A percentile compares a stretch with the other conserved stretches of the same genome.
Evolutionary conservation across 2,329 filamentous ascomycete genomes (phyloP).

Genomic region (Elsinoe necatrix): DNA sequence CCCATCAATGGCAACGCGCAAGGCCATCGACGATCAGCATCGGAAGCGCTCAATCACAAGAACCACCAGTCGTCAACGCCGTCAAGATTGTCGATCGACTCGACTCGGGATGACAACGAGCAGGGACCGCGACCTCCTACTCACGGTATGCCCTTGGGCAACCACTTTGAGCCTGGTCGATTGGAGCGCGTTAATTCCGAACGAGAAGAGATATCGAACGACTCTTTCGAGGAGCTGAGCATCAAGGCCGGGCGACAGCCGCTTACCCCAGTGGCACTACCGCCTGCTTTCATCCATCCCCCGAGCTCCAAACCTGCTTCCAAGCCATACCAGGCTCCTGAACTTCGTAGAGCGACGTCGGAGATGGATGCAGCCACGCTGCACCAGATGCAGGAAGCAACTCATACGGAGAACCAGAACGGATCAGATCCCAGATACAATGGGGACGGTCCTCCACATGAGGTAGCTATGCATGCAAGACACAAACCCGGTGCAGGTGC

Average conservation of each 20-base stretch:
- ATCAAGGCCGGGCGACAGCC: conserved; percentile 35
- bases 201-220: conserved; percentile 41
- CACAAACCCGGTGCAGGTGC: conserved; percentile 37
- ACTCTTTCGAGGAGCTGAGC: conserved; percentile 42
- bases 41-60: conserved; percentile 39
- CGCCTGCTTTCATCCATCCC: conserved; percentile 71
- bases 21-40: conserved; percentile 34
- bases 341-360: conserved; percentile 71
- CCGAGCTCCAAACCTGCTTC: conserved; percentile 61
- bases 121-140: conserved; percentile 35
- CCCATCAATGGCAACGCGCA: conserved; percentile 35
- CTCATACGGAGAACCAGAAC: conserved; percentile 20
- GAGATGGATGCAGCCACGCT: conserved; percentile 77
- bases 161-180: conserved; percentile 29
- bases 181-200: conserved; percentile 51
- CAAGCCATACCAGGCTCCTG: conserved; percentile 64
- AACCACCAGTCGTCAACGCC: conserved; percentile 34
- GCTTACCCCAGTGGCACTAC: conserved; percentile 66
- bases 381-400: conserved; percentile 66
- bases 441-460: conserved; percentile 20
- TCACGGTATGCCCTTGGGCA: conserved; percentile 28
- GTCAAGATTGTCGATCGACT: conserved; percentile 34
- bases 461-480: conserved; percentile 36
- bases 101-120: conserved; percentile 25
- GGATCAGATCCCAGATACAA: conserved; percentile 28